Base-by-base conservation (phyloP, 2,329 filamentous ascomycete species). In the Phaeomoniella chlamydospora region DNA sequence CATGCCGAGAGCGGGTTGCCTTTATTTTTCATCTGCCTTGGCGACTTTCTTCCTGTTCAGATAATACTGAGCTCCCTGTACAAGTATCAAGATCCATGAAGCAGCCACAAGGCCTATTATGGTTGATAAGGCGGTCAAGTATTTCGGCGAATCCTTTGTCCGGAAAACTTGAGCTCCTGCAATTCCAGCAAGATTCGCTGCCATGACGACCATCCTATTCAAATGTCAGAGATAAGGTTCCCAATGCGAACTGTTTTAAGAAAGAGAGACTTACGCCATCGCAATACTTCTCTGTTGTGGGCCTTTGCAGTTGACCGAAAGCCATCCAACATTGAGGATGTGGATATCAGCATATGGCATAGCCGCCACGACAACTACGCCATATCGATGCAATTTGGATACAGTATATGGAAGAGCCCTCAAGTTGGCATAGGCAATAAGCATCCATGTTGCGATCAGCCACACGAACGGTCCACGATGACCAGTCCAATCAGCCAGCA, bases 111-210 rank as follows among this genome's bases (percentile, higher is more conserved):
- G 11, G 6, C 14, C 16, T 4, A 18, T 18, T 12, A 34, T 18
- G 14, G 32, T 17, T 9, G 32, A 15, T 17, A 15, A 18, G n/a
- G 14, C 32, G 18, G 32, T 34, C 9, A 17, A 12, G 47, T 73
- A 73, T 2, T 58, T 54, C 0, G 69, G 68, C 31, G 49, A 51
- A 43, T 73, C 68, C 35, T 72, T 67, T 0, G 52, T 43, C 15
- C 65, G 65, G 59, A 75, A 76, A 40, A 76, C 67, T 47, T 76
- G 71, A 0, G 69, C 69, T 3, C 72, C 72, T 37, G 72, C 71
- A 35, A 77, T 75, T 15, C 70, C 71, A 0, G 71, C 70, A 17
- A 68, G 69, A 43, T 77, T 77, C 33, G 70, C 72, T 13, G 67
- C 66, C 71, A 75, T 75, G 40, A 76, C 72, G 36, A 74, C 61